phyloP scores from a whole-genome alignment of 2,329 filamentous ascomycete genomes.

The Delphinella strobiligena region DNA sequence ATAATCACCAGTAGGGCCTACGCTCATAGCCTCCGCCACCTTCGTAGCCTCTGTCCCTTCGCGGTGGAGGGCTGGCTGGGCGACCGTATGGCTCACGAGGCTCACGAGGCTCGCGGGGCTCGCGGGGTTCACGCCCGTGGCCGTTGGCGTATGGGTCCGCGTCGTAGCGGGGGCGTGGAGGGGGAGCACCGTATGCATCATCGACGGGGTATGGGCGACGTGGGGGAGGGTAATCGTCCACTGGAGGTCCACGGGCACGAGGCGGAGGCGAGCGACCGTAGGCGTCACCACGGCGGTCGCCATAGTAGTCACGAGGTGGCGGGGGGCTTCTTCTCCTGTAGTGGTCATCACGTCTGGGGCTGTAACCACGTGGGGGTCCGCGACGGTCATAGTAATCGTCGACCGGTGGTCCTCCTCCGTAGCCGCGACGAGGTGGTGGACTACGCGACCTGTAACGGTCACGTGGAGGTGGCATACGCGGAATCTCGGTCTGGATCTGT shows the following conservation, averaged over 20 bases:
- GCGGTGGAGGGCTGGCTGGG: constrained; percentile 33
- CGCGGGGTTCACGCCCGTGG: constrained; percentile 40
- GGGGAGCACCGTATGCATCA: constrained; percentile 52
- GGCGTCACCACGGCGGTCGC: constrained; percentile 49
- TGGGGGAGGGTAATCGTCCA: constrained; percentile 63
- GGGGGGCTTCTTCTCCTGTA: constrained; percentile 73
- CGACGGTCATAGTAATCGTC: constrained; percentile 69
- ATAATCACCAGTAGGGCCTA: constrained; percentile 34
- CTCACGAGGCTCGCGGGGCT: constrained; percentile 25
- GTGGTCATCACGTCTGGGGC: constrained; percentile 71
- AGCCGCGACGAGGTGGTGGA: constrained; percentile 53
- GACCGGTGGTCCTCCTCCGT: constrained; percentile 52
- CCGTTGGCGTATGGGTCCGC: constrained; percentile 49
- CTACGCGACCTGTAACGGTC: constrained; percentile 64
- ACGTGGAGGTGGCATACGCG: constrained; percentile 35
- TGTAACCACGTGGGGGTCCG: constrained; percentile 69
- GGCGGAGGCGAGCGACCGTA: constrained; percentile 49
- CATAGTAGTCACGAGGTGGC: constrained; percentile 74
- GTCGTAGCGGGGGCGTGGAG: constrained; percentile 42
- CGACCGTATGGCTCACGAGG: constrained; percentile 49
- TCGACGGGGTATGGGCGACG: constrained; percentile 52
- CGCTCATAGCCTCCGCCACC: constrained; percentile 35
- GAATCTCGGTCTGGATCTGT: constrained; percentile 63
- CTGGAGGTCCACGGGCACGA: constrained; percentile 57
- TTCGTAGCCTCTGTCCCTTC: constrained; percentile 16